These are phyloP conservation scores for Tephrocybe sp. DNA, from an alignment of 768 basidiomycete genomes.

Conservation along the genomic window DNA sequence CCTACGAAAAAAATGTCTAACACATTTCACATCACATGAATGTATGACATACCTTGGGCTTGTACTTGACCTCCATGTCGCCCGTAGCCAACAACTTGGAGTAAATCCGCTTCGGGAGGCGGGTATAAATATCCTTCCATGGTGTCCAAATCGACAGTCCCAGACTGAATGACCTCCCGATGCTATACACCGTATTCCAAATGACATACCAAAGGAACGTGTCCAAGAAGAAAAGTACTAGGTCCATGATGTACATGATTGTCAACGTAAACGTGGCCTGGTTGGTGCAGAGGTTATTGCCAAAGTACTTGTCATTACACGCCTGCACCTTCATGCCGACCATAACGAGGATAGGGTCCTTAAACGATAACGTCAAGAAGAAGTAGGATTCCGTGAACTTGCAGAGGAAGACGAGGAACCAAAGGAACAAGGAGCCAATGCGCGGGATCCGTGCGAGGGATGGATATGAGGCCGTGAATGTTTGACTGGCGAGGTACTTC, in stretches of 20 bases:
- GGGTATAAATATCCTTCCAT: slow-evolving; percentile 96
- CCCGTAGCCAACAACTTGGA: slow-evolving; percentile 90
- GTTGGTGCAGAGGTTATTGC: slow-evolving; percentile 80
- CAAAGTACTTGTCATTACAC: slow-evolving; percentile 87
- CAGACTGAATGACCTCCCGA: slow-evolving; percentile 83
- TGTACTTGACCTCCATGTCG: slow-evolving; percentile 99
- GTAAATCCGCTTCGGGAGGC: slow-evolving; percentile 95
- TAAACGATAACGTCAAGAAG: slow-evolving; percentile 94
- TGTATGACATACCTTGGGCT: slow-evolving; percentile 80
- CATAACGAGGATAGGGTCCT: slow-evolving; percentile 93
- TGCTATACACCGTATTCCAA: slow-evolving; percentile 96
- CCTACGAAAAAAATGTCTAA: slow-evolving; percentile 44
- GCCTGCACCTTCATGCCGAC: slow-evolving; percentile 94
- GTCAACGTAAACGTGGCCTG: slow-evolving; percentile 94
- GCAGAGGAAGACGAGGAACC: slow-evolving; percentile 94
- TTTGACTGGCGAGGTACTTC: slow-evolving; percentile 98
- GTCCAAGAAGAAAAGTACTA: slow-evolving; percentile 96
- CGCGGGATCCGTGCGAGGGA: slow-evolving; percentile 61
- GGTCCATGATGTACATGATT: slow-evolving; percentile 99
- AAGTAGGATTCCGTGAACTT: slow-evolving; percentile 98
- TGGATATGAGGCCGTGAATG: slow-evolving; percentile 97
- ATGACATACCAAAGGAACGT: slow-evolving; percentile 99
- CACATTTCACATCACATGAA: background rate
- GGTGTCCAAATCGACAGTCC: slow-evolving; percentile 99
- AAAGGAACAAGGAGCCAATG: slow-evolving; percentile 77